Percentiles rank a stretch among this genome's conserved stretches.
Conservation (phyloP, 2,329 filamentous ascomycete genomes). For the Aaosphaeria arxii region DNA sequence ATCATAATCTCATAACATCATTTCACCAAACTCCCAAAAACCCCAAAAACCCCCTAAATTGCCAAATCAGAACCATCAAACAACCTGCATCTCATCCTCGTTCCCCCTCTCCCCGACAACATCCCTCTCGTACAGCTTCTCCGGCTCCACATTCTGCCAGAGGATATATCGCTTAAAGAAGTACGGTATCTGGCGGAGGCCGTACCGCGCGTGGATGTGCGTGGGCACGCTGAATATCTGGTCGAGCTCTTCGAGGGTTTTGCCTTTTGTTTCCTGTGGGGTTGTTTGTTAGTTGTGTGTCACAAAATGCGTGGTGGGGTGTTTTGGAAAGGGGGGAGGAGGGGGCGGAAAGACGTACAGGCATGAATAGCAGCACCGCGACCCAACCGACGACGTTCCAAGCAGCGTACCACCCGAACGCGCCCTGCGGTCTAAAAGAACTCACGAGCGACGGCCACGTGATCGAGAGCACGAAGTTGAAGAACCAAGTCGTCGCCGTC, state of each 20-base stretch:
- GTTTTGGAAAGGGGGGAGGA: too few species aligned
- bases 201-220: slow-evolving; percentile 20
- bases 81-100: not conserved
- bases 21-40: too few species aligned
- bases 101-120: not conserved
- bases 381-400: not conserved
- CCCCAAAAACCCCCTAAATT: too few species aligned
- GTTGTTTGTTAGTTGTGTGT: not conserved
- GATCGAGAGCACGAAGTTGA: not conserved
- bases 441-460: not conserved
- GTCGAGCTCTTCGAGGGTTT: slow-evolving; percentile 40
- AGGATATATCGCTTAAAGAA: slow-evolving; percentile 31
- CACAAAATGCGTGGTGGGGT: too few species aligned
- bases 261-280: slow-evolving; percentile 42
- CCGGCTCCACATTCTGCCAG: slow-evolving; percentile 8
- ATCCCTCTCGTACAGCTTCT: slow-evolving; percentile 7
- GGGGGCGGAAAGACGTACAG: not conserved
- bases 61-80: not conserved
- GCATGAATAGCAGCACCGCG: not conserved
- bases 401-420: not conserved
- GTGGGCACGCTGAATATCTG: slow-evolving; percentile 55
- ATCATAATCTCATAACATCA: too few species aligned
- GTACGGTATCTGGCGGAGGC: slow-evolving; percentile 26
- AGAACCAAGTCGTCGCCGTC: slow-evolving; percentile 4
- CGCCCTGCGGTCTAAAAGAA: not conserved